Conservation (phyloP, 345 rosid species). For the Litchi chinensis region DNA sequence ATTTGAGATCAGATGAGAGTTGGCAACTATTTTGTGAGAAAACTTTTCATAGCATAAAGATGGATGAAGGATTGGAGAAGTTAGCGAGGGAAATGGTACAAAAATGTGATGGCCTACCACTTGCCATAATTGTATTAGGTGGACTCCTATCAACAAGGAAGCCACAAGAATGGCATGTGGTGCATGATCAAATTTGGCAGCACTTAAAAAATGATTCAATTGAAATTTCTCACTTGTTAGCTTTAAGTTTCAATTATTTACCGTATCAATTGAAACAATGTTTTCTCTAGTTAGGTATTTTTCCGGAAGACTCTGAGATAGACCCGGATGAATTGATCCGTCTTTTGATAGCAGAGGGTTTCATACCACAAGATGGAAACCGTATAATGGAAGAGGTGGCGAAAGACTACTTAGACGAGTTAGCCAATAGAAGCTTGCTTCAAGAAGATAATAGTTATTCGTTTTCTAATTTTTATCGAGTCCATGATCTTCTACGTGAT, state of each 20-base stretch:
- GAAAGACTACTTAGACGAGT: constrained; percentile 19
- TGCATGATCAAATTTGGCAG: too few species aligned
- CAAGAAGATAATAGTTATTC: too few species aligned
- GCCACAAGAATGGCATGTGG: too few species aligned
- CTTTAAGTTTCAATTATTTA: constrained; percentile 34
- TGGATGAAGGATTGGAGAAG: neutral
- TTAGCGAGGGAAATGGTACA: constrained; percentile 16
- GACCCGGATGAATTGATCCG: constrained; percentile 17
- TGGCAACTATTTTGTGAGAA: neutral
- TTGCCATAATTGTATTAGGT: constrained; percentile 12
- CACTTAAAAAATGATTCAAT: neutral
- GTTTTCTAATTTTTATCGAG: too few species aligned
- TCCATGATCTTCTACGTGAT: constrained; percentile 33
- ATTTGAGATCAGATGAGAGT: constrained; percentile 3
- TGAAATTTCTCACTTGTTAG: constrained; percentile 31
- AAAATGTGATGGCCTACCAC: constrained; percentile 25
- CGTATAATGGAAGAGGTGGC: constrained; percentile 28
- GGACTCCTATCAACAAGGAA: constrained; percentile 27
- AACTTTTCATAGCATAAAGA: neutral
- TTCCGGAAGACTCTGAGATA: constrained; percentile 29
- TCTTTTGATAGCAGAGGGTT: constrained; percentile 31
- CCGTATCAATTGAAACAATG: constrained; percentile 32
- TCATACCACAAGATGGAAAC: constrained; percentile 23
- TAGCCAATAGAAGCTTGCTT: too few species aligned
- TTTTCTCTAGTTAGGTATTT: constrained; percentile 31